These are phyloP conservation scores for Cicer cuneatum DNA, from an alignment of 306 rosid species.

Conservation along the genomic window DNA sequence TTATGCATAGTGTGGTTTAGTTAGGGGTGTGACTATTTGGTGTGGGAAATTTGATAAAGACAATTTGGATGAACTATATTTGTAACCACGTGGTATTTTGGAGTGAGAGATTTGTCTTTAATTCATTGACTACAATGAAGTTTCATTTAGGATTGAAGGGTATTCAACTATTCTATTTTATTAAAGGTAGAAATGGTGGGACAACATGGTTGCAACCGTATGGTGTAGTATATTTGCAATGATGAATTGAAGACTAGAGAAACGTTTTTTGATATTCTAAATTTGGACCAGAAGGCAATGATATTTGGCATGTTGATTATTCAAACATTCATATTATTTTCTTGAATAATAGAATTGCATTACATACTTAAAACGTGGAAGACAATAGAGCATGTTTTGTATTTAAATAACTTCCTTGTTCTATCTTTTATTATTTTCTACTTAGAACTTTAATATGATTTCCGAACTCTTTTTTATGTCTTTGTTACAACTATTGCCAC, in stretches of 20 bases:
- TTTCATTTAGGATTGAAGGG: too few relatives aligned
- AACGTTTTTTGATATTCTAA: neutral
- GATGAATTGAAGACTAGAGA: neutral
- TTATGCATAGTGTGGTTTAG: neutral
- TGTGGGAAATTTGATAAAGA: neutral
- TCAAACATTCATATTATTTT: neutral
- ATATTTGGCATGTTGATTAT: neutral
- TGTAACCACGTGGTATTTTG: neutral
- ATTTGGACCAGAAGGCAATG: neutral
- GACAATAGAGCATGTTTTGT: slow-evolving; percentile 7
- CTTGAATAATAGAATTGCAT: slow-evolving; percentile 5
- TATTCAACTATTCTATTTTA: slow-evolving; percentile 24
- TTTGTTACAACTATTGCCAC: slow-evolving; percentile 68
- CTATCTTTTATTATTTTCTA: neutral
- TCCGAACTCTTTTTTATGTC: slow-evolving; percentile 23
- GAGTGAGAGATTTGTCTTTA: slow-evolving; percentile 3
- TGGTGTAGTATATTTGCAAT: slow-evolving; percentile 3
- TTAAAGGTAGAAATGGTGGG: neutral
- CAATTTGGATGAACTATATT: neutral
- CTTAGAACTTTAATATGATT: neutral
- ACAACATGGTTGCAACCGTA: neutral
- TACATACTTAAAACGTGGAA: slow-evolving; percentile 22
- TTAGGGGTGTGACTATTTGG: neutral
- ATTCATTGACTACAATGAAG: too few relatives aligned
- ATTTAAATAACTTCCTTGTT: slow-evolving; percentile 5